phyloP scores from a whole-genome alignment of 148 eudicot species.

The Linanthus parryae region DNA sequence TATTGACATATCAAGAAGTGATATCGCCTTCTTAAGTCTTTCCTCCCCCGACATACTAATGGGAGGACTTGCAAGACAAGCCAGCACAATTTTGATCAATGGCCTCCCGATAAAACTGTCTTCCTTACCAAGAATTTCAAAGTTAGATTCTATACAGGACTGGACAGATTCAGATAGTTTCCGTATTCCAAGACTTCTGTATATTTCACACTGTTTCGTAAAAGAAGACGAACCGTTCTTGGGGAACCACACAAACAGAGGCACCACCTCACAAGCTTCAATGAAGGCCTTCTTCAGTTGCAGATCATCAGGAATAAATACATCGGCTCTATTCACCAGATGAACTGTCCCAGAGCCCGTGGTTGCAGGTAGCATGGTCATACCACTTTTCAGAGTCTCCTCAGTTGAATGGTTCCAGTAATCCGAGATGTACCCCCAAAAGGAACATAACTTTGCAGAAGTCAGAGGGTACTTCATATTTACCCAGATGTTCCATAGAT shows the following conservation, averaged over 20 bases:
- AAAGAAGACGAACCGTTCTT: slow-evolving; percentile 19
- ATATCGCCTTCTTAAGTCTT: slow-evolving; percentile 32
- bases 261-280: slow-evolving; percentile 12
- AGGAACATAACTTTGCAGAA: slow-evolving; percentile 32
- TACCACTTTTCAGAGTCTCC: slow-evolving; percentile 16
- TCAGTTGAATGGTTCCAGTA: slow-evolving; percentile 19
- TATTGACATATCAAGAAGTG: slow-evolving; percentile 24
- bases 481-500: slow-evolving; percentile 72
- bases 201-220: slow-evolving; percentile 38
- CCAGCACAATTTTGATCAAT: slow-evolving; percentile 38
- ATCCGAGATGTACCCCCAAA: slow-evolving; percentile 39
- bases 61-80: slow-evolving; percentile 36
- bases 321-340: slow-evolving; percentile 37
- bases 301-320: slow-evolving; percentile 59
- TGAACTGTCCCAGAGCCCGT: slow-evolving; percentile 23
- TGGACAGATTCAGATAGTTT: slow-evolving; percentile 40
- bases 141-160: slow-evolving; percentile 16
- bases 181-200: slow-evolving; percentile 41
- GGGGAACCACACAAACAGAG: slow-evolving; percentile 62
- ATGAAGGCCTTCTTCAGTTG: slow-evolving; percentile 41
- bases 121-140: slow-evolving; percentile 5
- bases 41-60: slow-evolving; percentile 27
- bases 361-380: slow-evolving; percentile 46
- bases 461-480: slow-evolving; percentile 20
- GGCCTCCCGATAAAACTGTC: slow-evolving; percentile 38